Evolutionary conservation across 2,329 filamentous ascomycete genomes (phyloP), one percentile per base, ranked within the genome.

Genomic region (Verticillium alfalfae): DNA sequence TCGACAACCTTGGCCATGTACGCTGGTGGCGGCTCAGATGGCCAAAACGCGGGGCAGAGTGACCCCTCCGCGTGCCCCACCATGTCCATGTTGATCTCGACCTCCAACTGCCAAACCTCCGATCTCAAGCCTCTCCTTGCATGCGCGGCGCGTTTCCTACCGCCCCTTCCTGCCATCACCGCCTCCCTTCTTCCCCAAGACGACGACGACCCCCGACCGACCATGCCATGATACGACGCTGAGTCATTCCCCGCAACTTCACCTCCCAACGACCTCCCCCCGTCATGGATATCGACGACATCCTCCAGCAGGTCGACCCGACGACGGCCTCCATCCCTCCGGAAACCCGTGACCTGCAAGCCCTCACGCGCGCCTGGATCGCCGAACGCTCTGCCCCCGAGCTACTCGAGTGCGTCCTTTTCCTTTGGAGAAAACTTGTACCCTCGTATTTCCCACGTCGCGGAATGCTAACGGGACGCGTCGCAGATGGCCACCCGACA

Each of bases 381-480:
- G 92, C 94, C 54, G 96, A 99, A 76, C 87, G 95, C 68, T 91
- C 90, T 61, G 89, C 92, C 55, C 92, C 94, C 2, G 93, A 97
- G 75, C 81, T 99, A n/a, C 80, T 98, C 45, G 85, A 88, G 76
- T 98, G 87, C 76, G 80, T 68, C 22, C 57, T 31, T 31, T 22
- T 22, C 22, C 5, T 5, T 31, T 4, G 26, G 26, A 4, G 26
- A 31, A 31, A 31, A 31, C 26, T 5, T 5, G 26, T 31, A 5
- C 26, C 26, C 26, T 31, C 26, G 3, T 31, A 31, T 31, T 31
- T 4, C 26, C 26, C 13, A 13, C 36, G 36, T 9, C 36, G 18
- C 45, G 9, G 8, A 12, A 34, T 13, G 26, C 26, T 56, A 34
- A 18, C 57, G 58, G 55, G 26, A 61, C 41, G n/a, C 58, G 3